Conservation (phyloP, 2,329 filamentous ascomycete species). For the Cordyceps fumosorosea region DNA sequence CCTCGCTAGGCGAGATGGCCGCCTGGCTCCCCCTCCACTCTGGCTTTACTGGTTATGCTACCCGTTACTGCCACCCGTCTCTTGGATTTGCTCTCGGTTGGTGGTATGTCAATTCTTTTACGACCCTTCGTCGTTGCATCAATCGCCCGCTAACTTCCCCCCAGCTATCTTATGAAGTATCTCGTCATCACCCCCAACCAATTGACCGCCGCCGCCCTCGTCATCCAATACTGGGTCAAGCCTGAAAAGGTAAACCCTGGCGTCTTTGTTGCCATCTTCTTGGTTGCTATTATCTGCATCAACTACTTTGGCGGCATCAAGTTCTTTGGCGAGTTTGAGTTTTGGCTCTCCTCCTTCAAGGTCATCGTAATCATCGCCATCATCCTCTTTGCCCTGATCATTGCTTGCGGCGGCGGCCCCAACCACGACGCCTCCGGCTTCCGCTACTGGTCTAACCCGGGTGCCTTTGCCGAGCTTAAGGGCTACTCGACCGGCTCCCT, state of each 20-base stretch:
- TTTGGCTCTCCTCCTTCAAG: slow-evolving; percentile 61
- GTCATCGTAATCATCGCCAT: slow-evolving; percentile 60
- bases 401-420: slow-evolving; percentile 60
- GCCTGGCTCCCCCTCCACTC: slow-evolving; percentile 71
- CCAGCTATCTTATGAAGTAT: slow-evolving; percentile 63
- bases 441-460: slow-evolving; percentile 58
- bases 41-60: slow-evolving; percentile 77
- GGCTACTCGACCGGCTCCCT: slow-evolving; percentile 19
- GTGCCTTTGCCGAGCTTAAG: slow-evolving; percentile 31
- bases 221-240: slow-evolving; percentile 71
- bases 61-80: slow-evolving; percentile 72
- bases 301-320: slow-evolving; percentile 57
- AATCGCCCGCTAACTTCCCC: slow-evolving; percentile 13
- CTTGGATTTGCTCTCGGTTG: slow-evolving; percentile 74
- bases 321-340: slow-evolving; percentile 61
- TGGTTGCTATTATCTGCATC: slow-evolving; percentile 55
- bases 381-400: slow-evolving; percentile 57
- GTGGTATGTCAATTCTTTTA: slow-evolving; percentile 42
- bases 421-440: slow-evolving; percentile 57
- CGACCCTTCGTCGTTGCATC: not conserved
- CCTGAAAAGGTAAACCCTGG: slow-evolving; percentile 64
- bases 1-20: slow-evolving; percentile 76
- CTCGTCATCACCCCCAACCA: slow-evolving; percentile 84
- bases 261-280: slow-evolving; percentile 69
- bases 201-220: slow-evolving; percentile 70